Evolutionary conservation across 2,329 filamentous ascomycete species (phyloP).

Genomic region (Cladorrhinum sp.): DNA sequence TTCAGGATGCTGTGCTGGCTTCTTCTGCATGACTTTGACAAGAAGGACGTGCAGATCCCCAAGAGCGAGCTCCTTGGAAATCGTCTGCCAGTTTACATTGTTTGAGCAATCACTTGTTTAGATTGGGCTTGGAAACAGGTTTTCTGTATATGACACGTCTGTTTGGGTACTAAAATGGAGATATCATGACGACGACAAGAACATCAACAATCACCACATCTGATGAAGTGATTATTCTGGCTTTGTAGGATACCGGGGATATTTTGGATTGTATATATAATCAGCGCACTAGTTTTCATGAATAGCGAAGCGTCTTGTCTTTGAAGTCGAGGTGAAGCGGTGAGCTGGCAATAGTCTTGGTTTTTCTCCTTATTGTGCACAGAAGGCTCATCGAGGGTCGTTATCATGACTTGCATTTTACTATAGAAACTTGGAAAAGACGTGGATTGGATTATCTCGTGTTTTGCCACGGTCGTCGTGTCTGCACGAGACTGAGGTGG

Average conservation of each 20-base stretch:
- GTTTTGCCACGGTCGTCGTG: not conserved
- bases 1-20: slow-evolving; percentile 60
- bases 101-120: slow-evolving; percentile 27
- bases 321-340: not conserved
- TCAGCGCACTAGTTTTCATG: too few relatives aligned
- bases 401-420: not conserved
- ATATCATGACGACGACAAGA: not conserved
- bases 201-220: not conserved
- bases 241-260: not conserved
- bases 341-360: not conserved
- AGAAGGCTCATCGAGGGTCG: not conserved
- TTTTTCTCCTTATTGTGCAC: not conserved
- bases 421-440: not conserved
- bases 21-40: slow-evolving; percentile 55
- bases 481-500: not conserved
- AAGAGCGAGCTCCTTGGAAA: slow-evolving; percentile 54
- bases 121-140: not conserved
- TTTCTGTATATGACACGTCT: not conserved
- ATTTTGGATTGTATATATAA: slow-evolving; percentile 2
- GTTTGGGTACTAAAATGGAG: not conserved
- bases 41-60: slow-evolving; percentile 49
- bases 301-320: not conserved
- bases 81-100: slow-evolving; percentile 55
- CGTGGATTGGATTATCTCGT: not conserved
- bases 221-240: not conserved